phyloP scores from a whole-genome alignment of 106 monocot genomes.

The Gastrodia elata region DNA sequence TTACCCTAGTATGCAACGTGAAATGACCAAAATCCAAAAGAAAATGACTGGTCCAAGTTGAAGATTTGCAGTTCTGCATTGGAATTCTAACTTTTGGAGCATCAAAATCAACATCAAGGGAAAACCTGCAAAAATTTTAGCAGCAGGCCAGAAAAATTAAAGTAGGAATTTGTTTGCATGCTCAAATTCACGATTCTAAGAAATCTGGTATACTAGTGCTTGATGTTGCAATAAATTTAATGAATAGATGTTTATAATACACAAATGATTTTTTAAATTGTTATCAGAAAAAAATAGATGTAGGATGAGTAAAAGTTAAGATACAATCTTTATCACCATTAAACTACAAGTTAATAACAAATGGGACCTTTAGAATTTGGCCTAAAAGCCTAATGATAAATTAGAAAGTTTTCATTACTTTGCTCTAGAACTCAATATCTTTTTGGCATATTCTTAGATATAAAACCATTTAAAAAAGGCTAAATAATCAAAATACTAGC shows the following conservation, averaged over 20 bases:
- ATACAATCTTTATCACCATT: not conserved
- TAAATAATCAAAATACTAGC: not conserved
- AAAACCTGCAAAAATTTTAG: constrained; percentile 48
- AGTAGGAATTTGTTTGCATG: not conserved
- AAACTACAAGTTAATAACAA: not conserved
- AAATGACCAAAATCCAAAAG: constrained; percentile 97
- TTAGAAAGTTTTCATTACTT: not conserved
- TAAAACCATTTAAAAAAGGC: not conserved
- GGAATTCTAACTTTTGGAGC: constrained; percentile 93
- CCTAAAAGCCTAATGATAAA: not conserved
- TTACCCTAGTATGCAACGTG: constrained; percentile 78
- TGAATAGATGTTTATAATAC: not conserved
- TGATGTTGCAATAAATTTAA: not conserved
- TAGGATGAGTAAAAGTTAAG: not conserved
- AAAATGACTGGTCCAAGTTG: constrained; percentile 38
- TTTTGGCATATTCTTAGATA: not conserved
- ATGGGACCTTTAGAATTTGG: not conserved
- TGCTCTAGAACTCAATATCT: not conserved
- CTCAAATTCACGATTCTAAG: not conserved
- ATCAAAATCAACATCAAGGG: constrained; percentile 96
- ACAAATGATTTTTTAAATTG: not conserved
- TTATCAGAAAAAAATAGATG: not conserved
- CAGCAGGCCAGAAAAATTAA: not conserved
- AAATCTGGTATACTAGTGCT: not conserved
- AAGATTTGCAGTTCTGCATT: constrained; percentile 23